Evolutionary conservation across 345 rosid species (phyloP), one percentile per base, ranked within the genome.

Genomic region (Chamaenerion angustifolium): DNA sequence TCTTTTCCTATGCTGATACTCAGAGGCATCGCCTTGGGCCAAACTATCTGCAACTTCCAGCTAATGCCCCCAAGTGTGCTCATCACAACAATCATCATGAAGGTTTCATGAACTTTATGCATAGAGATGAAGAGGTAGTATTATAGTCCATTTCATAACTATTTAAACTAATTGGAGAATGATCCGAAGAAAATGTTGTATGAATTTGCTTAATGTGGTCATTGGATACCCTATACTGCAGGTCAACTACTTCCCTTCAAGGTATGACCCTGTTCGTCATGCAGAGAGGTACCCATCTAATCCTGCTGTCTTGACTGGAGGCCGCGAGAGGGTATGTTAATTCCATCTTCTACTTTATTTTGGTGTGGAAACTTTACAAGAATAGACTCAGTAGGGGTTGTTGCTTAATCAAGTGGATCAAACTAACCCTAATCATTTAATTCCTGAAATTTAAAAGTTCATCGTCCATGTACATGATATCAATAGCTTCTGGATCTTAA

Each of bases 1-100:
- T 88, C 65, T 93, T 93, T 67, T 79, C 99, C 10, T 93, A 93
- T 46, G 14, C 88, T 45, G 99, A 93, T 67, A 93, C 96, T 40
- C 99, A 93, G 68, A 84, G 99, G 71, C 90, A 93, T 71, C 92
- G 99, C 47, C 96, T 93, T 48, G 96, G 96, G 63, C 99, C 99
- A 40, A 93, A 88, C 77, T 93, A 93, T 71, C 73, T 88, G 58
- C 94, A 75, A 52, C 86, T 93, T 43, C 99, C 96, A 0, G 90
- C 67, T 41, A 92, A 92, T 79, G 87, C 98, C 41, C 90, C 98
- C 16, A 88, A 93, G 66, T 80, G 86, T 53, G 67, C 82, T 61
- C 96, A 93, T 71, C 94, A 84, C 71, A 93, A 93, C 78, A 87
- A 87, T 60, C 98, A 92, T 68, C 78, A 92, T 58, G 98, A 84